Conservation (phyloP, 1,284 basidiomycete genomes). For the Microbotryum lychnidis-dioicae region DNA sequence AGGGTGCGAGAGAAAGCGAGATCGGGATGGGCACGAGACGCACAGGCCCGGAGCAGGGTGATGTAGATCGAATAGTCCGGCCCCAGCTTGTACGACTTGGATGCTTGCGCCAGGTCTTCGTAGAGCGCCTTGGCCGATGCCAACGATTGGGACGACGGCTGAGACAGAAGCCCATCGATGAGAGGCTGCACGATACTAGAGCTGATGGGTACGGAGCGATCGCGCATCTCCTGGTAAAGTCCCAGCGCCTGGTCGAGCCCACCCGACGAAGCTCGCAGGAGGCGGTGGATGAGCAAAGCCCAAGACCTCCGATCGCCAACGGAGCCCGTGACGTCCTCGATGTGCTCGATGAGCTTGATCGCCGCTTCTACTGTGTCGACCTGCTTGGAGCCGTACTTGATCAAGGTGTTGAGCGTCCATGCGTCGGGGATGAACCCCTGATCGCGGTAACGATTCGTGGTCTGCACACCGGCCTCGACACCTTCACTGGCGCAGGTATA, state of each 20-base stretch:
- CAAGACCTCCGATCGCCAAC: slow-evolving; percentile 15
- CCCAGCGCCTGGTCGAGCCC: slow-evolving; percentile 14
- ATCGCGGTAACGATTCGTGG: slow-evolving; percentile 3
- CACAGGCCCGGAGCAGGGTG: slow-evolving; percentile 23
- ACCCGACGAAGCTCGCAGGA: background rate
- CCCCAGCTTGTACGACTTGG: slow-evolving; percentile 6
- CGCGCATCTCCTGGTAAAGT: slow-evolving; percentile 19
- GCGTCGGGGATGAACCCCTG: slow-evolving; percentile 6
- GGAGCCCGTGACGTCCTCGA: slow-evolving; percentile 11
- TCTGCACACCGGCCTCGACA: slow-evolving; percentile 1
- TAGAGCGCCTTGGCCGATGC: slow-evolving; percentile 16
- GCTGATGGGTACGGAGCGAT: slow-evolving; percentile 19
- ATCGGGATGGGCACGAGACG: slow-evolving; percentile 14
- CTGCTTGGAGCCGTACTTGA: slow-evolving; percentile 2
- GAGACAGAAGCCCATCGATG: slow-evolving; percentile 11
- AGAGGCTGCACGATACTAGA: slow-evolving; percentile 27
- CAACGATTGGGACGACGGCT: slow-evolving; percentile 4
- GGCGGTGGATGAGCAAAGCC: slow-evolving; percentile 8
- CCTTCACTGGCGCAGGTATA: slow-evolving; percentile 12
- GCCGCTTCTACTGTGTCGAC: slow-evolving; percentile 8
- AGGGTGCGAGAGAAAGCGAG: slow-evolving; percentile 18
- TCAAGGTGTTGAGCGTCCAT: slow-evolving; percentile 20
- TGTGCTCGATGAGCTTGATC: slow-evolving; percentile 9
- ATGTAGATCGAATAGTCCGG: slow-evolving; percentile 23
- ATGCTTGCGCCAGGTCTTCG: slow-evolving; percentile 23